Evolutionary conservation across 352 stramenopile genomes (phyloP).

Genomic region (Globisporangium mamillatum): DNA sequence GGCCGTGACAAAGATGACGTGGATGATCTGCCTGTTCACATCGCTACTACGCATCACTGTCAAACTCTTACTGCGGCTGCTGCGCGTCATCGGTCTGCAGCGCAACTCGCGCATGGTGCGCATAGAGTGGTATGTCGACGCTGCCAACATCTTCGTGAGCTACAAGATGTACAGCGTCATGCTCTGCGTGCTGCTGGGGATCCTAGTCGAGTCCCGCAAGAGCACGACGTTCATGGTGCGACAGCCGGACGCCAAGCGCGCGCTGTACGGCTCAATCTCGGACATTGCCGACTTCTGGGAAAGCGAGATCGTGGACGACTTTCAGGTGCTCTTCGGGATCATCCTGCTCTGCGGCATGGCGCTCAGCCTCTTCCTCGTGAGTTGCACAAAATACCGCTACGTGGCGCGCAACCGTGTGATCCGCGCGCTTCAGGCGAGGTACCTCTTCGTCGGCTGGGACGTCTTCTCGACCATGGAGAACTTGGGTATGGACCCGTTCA

Average conservation of each 20-base stretch:
- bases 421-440: constrained; percentile 23
- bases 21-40: constrained; percentile 32
- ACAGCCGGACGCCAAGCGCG: constrained; percentile 4
- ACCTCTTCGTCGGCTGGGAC: constrained; percentile 21
- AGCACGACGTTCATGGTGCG: constrained; percentile 25
- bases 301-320: constrained; percentile 30
- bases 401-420: constrained; percentile 23
- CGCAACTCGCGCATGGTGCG: background rate
- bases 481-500: constrained; percentile 26
- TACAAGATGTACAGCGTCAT: constrained; percentile 38
- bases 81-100: constrained; percentile 10
- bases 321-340: constrained; percentile 19
- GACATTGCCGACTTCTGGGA: constrained; percentile 25
- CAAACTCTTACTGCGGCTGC: constrained; percentile 16
- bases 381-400: constrained; percentile 17
- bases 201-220: constrained; percentile 18
- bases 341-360: constrained; percentile 7
- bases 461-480: constrained; percentile 21
- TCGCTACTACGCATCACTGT: constrained; percentile 17
- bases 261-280: constrained; percentile 20
- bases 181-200: constrained; percentile 22
- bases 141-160: constrained; percentile 21
- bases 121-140: constrained; percentile 22
- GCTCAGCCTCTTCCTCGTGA: constrained; percentile 7
- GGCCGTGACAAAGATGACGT: constrained; percentile 29